Evolutionary conservation across 768 basidiomycete genomes (phyloP).

Genomic region (Guyanaporus albipodus): DNA sequence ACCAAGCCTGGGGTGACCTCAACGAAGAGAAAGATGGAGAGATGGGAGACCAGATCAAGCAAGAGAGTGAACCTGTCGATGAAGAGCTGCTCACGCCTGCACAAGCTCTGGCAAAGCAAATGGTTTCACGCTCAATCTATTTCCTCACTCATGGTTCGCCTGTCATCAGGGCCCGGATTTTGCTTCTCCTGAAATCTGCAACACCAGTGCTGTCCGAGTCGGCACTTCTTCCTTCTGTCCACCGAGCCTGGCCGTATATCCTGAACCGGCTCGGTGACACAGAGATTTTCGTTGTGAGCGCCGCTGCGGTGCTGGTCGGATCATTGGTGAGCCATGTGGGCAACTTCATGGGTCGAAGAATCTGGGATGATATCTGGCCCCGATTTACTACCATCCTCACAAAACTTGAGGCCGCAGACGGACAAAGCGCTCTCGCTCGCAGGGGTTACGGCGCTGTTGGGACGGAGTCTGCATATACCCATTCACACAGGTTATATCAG

Average conservation of each 20-base stretch:
- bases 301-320: conserved; percentile 72
- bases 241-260: conserved; percentile 93
- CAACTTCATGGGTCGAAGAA: conserved; percentile 76
- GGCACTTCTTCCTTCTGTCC: conserved; percentile 77
- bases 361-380: conserved; percentile 96
- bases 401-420: conserved; percentile 59
- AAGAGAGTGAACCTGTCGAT: conserved; percentile 30
- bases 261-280: conserved; percentile 73
- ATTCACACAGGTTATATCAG: conserved; percentile 77
- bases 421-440: conserved; percentile 60
- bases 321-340: conserved; percentile 67
- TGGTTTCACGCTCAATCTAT: conserved; percentile 80
- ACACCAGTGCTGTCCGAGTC: conserved; percentile 69
- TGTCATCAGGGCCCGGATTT: conserved; percentile 78
- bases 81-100: conserved; percentile 58
- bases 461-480: conserved; percentile 70
- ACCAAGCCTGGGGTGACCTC: conserved; percentile 49
- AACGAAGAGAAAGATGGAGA: conserved; percentile 24
- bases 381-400: conserved; percentile 60
- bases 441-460: conserved; percentile 49
- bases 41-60: conserved; percentile 15
- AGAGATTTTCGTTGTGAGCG: conserved; percentile 76
- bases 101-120: conserved; percentile 76
- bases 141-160: conserved; percentile 91
- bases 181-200: conserved; percentile 69